Conservation (phyloP, 139 green algal species). For the Desmodesmus armatus region DNA sequence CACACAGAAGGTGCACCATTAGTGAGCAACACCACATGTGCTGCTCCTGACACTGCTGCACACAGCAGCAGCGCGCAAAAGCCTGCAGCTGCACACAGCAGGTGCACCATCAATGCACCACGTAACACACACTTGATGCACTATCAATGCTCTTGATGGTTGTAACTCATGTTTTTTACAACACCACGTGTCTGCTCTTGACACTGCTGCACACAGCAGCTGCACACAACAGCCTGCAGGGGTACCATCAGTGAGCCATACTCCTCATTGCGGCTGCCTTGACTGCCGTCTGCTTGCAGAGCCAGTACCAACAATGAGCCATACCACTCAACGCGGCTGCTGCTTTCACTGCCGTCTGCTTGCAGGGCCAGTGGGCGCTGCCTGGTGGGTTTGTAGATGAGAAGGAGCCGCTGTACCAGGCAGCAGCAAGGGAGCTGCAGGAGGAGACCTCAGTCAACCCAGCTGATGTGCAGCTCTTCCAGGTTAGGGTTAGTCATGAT, state of each 20-base stretch:
- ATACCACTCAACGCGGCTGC: background rate
- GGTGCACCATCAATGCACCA: background rate
- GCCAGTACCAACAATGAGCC: background rate
- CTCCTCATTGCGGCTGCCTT: background rate
- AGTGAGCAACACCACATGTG: background rate
- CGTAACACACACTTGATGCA: too few relatives aligned
- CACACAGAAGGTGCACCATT: too few relatives aligned
- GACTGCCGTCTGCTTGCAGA: background rate
- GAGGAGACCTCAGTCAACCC: conserved; percentile 88
- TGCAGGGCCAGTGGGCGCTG: conserved; percentile 81
- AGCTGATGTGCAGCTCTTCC: conserved; percentile 49
- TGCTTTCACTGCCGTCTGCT: background rate
- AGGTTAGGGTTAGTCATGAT: too few relatives aligned
- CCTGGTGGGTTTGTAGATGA: conserved; percentile 93
- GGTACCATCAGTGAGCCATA: background rate
- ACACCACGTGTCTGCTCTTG: background rate
- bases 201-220: background rate
- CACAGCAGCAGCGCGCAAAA: background rate
- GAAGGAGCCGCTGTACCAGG: conserved; percentile 74
- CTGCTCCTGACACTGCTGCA: background rate
- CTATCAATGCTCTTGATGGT: too few relatives aligned
- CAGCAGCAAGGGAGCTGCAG: conserved; percentile 85
- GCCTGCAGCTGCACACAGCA: too few relatives aligned
- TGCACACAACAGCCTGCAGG: background rate
- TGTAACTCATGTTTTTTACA: background rate